Evolutionary conservation across 2,329 filamentous ascomycete species (phyloP).

Genomic region (Acarospora socialis): DNA sequence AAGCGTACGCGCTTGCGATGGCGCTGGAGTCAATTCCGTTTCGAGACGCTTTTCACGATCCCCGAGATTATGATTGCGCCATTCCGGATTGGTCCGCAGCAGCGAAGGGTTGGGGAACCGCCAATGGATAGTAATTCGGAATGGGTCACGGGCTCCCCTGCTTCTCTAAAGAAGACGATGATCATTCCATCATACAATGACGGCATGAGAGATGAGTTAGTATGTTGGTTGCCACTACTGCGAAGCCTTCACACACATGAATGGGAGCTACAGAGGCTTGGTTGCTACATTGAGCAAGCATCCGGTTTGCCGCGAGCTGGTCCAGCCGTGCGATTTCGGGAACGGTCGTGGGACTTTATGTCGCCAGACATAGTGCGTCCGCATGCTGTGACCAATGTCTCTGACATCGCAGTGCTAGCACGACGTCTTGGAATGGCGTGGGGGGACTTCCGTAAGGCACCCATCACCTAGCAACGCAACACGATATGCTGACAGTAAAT

Average conservation of each 20-base stretch:
- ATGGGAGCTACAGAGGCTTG: too few relatives aligned
- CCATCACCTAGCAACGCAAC: too few relatives aligned
- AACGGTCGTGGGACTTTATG: slow-evolving; percentile 26
- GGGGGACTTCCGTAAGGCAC: slow-evolving; percentile 19
- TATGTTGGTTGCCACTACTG: too few relatives aligned
- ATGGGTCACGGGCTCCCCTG: too few relatives aligned
- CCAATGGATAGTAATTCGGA: slow-evolving; percentile 6
- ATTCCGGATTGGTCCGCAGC: slow-evolving; percentile 1
- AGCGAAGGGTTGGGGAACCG: slow-evolving; percentile 6
- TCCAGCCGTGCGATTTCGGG: too few relatives aligned
- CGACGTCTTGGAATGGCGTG: slow-evolving; percentile 23
- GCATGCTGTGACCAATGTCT: slow-evolving; percentile 23
- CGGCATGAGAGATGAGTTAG: too few relatives aligned
- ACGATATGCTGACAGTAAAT: too few relatives aligned
- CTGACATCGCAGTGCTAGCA: slow-evolving; percentile 23
- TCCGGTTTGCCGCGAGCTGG: too few relatives aligned
- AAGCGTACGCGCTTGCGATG: slow-evolving; percentile 18
- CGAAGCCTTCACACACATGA: too few relatives aligned
- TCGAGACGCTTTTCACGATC: slow-evolving; percentile 25
- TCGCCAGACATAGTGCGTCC: slow-evolving; percentile 23
- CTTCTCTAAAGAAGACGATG: too few relatives aligned
- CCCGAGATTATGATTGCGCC: slow-evolving; percentile 19
- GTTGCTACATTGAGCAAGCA: too few relatives aligned
- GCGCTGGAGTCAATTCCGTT: slow-evolving; percentile 21
- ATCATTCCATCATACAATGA: too few relatives aligned